Base-by-base conservation (phyloP, 1,284 basidiomycete genomes). In the Moesziomyces globuligerus region DNA sequence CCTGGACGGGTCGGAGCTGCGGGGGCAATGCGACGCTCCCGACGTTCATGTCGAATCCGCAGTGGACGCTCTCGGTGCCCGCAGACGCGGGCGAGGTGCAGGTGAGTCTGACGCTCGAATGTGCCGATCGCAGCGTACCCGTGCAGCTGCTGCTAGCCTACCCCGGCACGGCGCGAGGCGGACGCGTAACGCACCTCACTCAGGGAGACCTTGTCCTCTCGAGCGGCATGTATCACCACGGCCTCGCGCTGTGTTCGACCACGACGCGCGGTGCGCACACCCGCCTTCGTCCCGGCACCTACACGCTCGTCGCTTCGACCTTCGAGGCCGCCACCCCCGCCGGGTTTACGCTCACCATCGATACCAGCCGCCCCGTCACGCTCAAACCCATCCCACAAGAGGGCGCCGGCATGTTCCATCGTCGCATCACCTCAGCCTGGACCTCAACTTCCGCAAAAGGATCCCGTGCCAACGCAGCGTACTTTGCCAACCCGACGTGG, bases 41-140 rank as follows among this genome's bases (percentile, higher is more conserved):
- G 0, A 89, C 90, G 0, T 96, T 92, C 83, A 90, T 94, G 88
- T 83, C 87, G 56, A 98, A 98, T 78, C 94, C 94, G 0, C 93
- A 97, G 79, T 97, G 91, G 81, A 85, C 86, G 45, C 83, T 97
- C 4, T 85, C 82, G 3, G 56, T 50, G 6, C 34, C 46, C 8
- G 36, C 46, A 4, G 49, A 28, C 9, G 8, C n/a, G 8, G 47
- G 57, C 48, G 28, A 32, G 1, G 65, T 72, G 47, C 73, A 61
- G 10, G 60, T 78, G 42, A 84, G 86, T 11, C 58, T 92, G 8
- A 84, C 85, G 3, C 81, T 89, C 28, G 86, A 88, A 58, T 88
- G 88, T 0, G 85, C 86, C 9, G 88, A 87, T 72, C 67, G 66
- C 0, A 88, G 89, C 17, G 81, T 90, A 4, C 90, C 94, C 0